Evolutionary conservation across 495 filamentous ascomycete species (phyloP).

Genomic region (Beverwykella pulmonaria): DNA sequence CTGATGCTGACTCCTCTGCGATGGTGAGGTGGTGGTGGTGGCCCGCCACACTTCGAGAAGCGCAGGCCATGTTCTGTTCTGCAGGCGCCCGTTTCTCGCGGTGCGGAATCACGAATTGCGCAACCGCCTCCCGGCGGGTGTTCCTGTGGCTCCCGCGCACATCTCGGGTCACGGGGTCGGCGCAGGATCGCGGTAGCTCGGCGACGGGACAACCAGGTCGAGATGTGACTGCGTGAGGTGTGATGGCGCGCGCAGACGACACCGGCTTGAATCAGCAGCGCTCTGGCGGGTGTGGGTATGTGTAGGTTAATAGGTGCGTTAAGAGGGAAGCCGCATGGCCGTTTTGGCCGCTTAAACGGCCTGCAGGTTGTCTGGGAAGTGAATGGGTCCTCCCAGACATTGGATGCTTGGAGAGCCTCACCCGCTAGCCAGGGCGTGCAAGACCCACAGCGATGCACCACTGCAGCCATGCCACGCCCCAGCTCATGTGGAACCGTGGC

Average conservation of each 20-base stretch:
- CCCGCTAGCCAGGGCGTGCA: conserved; percentile 14
- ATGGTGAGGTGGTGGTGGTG: too few species aligned
- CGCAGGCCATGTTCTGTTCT: conserved; percentile 3
- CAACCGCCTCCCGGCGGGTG: conserved; percentile 15
- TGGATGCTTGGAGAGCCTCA: conserved; percentile 25
- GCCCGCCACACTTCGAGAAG: background rate
- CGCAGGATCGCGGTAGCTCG: background rate
- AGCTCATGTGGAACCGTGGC: conserved; percentile 35
- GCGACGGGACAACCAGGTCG: background rate
- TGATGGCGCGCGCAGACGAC: background rate
- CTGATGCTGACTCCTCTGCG: too few species aligned
- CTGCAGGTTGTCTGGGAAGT: background rate
- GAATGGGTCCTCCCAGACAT: conserved; percentile 1
- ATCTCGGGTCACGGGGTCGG: background rate
- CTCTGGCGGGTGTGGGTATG: background rate
- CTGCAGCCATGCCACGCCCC: conserved; percentile 23
- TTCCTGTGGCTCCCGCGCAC: background rate
- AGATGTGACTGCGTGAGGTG: background rate
- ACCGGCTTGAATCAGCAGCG: conserved; percentile 7
- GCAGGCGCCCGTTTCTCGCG: background rate
- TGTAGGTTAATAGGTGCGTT: conserved; percentile 3
- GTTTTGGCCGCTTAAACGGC: conserved; percentile 24
- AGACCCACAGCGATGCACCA: conserved; percentile 2
- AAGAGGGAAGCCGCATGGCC: conserved; percentile 17
- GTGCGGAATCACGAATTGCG: conserved; percentile 19